Base-by-base conservation (phyloP, 2,329 filamentous ascomycete genomes). In the Plectosphaerella cucumerina region DNA sequence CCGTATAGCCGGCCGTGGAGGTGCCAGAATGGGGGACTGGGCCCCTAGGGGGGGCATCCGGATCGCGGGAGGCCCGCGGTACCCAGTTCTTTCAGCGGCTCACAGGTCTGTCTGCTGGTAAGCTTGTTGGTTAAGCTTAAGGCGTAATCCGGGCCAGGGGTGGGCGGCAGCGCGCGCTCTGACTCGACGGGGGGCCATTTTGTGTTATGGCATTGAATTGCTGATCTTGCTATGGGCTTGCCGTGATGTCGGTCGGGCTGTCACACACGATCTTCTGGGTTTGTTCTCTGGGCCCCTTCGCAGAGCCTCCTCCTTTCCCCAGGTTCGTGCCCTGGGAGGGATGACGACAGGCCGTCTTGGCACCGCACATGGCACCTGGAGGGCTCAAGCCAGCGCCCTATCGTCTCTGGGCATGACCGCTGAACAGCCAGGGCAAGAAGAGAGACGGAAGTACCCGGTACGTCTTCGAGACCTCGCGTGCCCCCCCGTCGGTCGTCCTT, bases 91-190 rank as follows among this genome's bases (percentile, higher is more conserved):
- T 20, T 42, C 15, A 18, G 39, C 26, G 26, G 26, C 26, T 31
- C 26, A 31, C 26, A n/a, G 26, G 26, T 11, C 26, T 23, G 23
- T 12, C n/a, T 10, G 43, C 43, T 18, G 37, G 35, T 47, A 47
- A 41, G 35, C 45, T 47, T 39, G 35, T 22, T 18, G 34, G 17
- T 47, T 47, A 47, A 47, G 45, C 45, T 47, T 47, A 47, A 39
- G 39, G 18, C 39, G 39, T 20, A 20, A 17, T 42, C 17, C 18
- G 17, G 39, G 17, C n/a, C n/a, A n/a, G n/a, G n/a, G 10, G n/a
- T 42, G 39, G 39, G 39, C 10, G 39, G 17, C 34, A 23, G 12
- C 14, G 18, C 6, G 34, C 15, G 18, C 23, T 15, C 18, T 37
- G 45, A 37, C 45, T 35, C 33, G 18, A 21, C 18, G 21, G 44